phyloP scores from a whole-genome alignment of 352 stramenopile genomes.

The Globisporangium solare region DNA sequence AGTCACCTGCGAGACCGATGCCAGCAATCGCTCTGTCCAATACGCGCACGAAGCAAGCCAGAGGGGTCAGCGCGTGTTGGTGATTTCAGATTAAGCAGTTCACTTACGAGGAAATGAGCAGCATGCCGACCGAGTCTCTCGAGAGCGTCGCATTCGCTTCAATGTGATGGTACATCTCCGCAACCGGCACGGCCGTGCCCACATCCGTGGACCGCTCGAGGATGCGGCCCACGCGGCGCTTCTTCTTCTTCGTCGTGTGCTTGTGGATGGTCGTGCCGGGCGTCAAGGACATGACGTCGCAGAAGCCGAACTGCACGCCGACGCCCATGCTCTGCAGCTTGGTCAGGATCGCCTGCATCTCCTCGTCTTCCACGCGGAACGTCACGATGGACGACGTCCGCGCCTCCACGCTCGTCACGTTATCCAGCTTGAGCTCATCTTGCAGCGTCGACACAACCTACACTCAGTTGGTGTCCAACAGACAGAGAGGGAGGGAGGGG shows the following conservation, averaged over 20 bases:
- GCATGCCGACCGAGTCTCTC: conserved; percentile 77
- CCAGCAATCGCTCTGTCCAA: conserved; percentile 60
- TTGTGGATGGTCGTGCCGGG: conserved; percentile 77
- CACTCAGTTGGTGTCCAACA: too few relatives aligned
- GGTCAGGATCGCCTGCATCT: conserved; percentile 84
- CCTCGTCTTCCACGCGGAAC: conserved; percentile 78
- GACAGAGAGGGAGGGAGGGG: not conserved
- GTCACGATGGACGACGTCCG: conserved; percentile 85
- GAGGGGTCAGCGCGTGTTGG: not conserved
- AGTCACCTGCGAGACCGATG: conserved; percentile 77
- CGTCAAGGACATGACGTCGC: conserved; percentile 86
- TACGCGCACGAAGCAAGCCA: not conserved
- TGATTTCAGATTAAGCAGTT: too few relatives aligned
- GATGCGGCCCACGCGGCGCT: conserved; percentile 58
- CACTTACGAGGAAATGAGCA: conserved; percentile 82
- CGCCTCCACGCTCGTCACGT: conserved; percentile 80
- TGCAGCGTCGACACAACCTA: conserved; percentile 78
- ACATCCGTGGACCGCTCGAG: conserved; percentile 77
- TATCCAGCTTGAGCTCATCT: conserved; percentile 80
- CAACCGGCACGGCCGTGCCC: conserved; percentile 76
- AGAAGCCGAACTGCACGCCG: conserved; percentile 83
- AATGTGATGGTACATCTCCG: conserved; percentile 85
- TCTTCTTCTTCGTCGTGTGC: conserved; percentile 41
- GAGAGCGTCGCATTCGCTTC: conserved; percentile 80
- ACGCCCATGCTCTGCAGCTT: conserved; percentile 78